Conservation (phyloP, 2,329 filamentous ascomycete genomes). For the Periconia sp. region DNA sequence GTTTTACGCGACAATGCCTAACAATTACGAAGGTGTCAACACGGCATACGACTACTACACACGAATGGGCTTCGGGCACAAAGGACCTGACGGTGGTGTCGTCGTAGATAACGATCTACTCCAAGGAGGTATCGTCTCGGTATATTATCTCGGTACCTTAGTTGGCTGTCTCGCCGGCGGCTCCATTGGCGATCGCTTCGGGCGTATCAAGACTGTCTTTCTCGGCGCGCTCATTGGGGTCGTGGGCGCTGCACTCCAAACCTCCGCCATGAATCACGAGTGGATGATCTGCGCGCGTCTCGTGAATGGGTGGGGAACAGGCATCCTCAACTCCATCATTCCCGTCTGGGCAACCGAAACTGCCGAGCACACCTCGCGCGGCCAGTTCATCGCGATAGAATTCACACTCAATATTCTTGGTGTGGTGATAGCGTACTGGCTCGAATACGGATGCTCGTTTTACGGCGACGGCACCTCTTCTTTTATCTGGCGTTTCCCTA, state of each 20-base stretch:
- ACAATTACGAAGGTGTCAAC: constrained; percentile 19
- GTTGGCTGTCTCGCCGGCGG: constrained; percentile 28
- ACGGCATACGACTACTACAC: constrained; percentile 34
- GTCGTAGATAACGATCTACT: constrained; percentile 28
- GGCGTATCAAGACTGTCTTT: constrained; percentile 32
- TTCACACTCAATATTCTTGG: constrained; percentile 75
- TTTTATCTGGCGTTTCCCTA: constrained; percentile 68
- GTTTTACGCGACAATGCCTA: neutral
- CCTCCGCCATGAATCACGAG: constrained; percentile 63
- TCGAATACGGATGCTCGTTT: constrained; percentile 59
- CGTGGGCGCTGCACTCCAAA: constrained; percentile 63
- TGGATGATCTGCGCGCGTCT: constrained; percentile 60
- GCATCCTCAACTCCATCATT: constrained; percentile 69
- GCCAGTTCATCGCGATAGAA: constrained; percentile 70
- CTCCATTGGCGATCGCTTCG: constrained; percentile 25
- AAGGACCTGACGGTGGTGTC: constrained; percentile 22
- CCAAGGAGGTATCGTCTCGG: constrained; percentile 37
- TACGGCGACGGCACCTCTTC: constrained; percentile 60
- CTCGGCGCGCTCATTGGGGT: constrained; percentile 25
- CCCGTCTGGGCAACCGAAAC: constrained; percentile 74
- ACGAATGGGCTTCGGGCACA: constrained; percentile 33
- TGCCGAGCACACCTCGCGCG: constrained; percentile 67
- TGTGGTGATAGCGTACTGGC: constrained; percentile 62
- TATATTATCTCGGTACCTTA: constrained; percentile 35
- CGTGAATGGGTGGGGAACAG: constrained; percentile 68